Percentiles rank a stretch among this genome's conserved stretches.
Evolutionary conservation across 2,329 filamentous ascomycete genomes (phyloP).

Genomic region (Albifimbria verrucaria): DNA sequence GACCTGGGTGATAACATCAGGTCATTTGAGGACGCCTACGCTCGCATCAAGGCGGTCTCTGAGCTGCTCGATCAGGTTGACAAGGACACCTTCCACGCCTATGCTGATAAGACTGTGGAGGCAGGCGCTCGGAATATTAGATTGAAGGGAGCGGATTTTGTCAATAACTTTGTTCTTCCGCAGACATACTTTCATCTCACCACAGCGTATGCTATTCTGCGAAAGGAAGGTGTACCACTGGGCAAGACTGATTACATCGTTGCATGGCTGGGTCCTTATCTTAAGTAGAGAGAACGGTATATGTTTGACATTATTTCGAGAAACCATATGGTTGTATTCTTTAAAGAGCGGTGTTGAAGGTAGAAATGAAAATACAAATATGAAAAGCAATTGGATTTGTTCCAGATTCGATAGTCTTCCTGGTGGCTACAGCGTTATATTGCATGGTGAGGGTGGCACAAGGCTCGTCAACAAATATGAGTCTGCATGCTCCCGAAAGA

Average conservation of each 20-base stretch:
- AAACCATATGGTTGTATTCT: no score
- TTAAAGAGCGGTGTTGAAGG: no score
- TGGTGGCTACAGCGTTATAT: no score
- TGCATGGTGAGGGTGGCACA: no score
- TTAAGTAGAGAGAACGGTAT: no score
- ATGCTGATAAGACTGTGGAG: background rate
- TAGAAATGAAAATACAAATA: no score
- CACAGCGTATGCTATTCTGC: slow-evolving; percentile 51
- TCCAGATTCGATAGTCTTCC: no score
- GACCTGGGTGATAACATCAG: background rate
- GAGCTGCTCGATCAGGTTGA: background rate
- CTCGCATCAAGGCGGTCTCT: background rate
- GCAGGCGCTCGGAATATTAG: no score
- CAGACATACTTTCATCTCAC: slow-evolving; percentile 57
- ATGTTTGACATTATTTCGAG: no score
- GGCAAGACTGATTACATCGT: slow-evolving; percentile 50
- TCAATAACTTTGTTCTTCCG: slow-evolving; percentile 16
- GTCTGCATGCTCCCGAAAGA: no score
- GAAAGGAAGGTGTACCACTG: slow-evolving; percentile 50
- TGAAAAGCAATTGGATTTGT: no score
- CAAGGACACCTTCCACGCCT: background rate
- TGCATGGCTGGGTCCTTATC: slow-evolving; percentile 3
- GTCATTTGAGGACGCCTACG: background rate
- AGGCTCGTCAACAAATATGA: no score
- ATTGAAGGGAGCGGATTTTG: background rate